A percentile compares a stretch with the other conserved stretches of the same genome.
Conservation (phyloP, 768 basidiomycete species). For the Podaxis sp. region DNA sequence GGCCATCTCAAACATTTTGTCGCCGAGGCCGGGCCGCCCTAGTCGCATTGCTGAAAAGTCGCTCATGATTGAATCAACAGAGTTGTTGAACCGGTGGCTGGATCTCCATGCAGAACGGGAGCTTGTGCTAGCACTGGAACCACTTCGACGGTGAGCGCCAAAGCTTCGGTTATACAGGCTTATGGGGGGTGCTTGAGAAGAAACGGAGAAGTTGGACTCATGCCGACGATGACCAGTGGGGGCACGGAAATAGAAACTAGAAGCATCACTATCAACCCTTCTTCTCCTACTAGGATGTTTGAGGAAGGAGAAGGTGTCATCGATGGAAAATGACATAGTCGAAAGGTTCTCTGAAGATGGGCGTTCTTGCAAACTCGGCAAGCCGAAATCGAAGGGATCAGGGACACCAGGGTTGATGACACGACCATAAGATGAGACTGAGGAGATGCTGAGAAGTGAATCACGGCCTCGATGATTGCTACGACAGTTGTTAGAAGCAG, state of each 20-base stretch:
- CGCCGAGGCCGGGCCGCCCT: slow-evolving; percentile 73
- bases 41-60: slow-evolving; percentile 59
- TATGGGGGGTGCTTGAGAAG: slow-evolving; percentile 62
- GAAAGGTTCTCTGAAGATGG: slow-evolving; percentile 63
- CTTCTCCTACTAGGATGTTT: slow-evolving; percentile 29
- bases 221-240: slow-evolving; percentile 53
- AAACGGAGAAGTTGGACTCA: slow-evolving; percentile 59
- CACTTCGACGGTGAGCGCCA: slow-evolving; percentile 48
- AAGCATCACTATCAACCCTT: slow-evolving; percentile 74
- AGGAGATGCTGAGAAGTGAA: slow-evolving; percentile 72
- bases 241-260: slow-evolving; percentile 73
- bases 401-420: slow-evolving; percentile 58
- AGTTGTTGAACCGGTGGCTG: slow-evolving; percentile 54
- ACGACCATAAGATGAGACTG: slow-evolving; percentile 76
- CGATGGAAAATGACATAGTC: slow-evolving; percentile 55
- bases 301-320: slow-evolving; percentile 75
- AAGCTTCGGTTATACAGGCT: slow-evolving; percentile 73
- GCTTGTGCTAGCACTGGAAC: slow-evolving; percentile 58
- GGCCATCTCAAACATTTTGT: slow-evolving; percentile 80
- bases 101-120: slow-evolving; percentile 48
- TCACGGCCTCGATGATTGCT: slow-evolving; percentile 48
- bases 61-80: slow-evolving; percentile 66
- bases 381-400: slow-evolving; percentile 77
- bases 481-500: slow-evolving; percentile 30
- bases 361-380: slow-evolving; percentile 51